A percentile compares a stretch with the other conserved stretches of the same genome.
Evolutionary conservation across 2,329 filamentous ascomycete species (phyloP).

Genomic region (Tolypocladium pustulatum): DNA sequence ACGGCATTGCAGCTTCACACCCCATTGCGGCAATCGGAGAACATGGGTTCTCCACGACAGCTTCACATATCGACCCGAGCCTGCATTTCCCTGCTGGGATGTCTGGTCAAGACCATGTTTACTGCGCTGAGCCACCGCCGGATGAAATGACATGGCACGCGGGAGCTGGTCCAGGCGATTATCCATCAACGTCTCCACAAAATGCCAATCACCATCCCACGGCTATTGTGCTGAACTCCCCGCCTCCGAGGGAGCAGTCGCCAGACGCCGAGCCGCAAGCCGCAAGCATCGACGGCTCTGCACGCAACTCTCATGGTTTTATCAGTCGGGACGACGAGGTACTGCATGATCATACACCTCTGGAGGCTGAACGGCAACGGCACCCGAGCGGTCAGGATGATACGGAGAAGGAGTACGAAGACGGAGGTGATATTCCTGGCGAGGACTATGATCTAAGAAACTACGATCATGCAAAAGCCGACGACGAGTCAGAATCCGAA

Average conservation of each 20-base stretch:
- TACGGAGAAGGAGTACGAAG: constrained; percentile 12
- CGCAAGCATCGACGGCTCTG: neutral
- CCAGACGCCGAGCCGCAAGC: neutral
- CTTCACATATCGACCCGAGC: constrained; percentile 7
- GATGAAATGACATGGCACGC: neutral
- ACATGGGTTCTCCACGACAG: neutral
- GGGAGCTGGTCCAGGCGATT: neutral
- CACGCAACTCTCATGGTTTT: neutral
- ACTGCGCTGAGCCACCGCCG: neutral
- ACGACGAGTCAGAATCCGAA: constrained; percentile 16
- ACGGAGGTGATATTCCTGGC: constrained; percentile 17
- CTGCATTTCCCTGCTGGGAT: constrained; percentile 4
- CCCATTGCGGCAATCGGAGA: neutral
- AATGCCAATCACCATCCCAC: neutral
- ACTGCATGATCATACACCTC: neutral
- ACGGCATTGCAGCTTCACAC: neutral
- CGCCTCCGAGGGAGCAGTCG: constrained; percentile 1
- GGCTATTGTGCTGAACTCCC: neutral
- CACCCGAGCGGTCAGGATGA: constrained; percentile 1
- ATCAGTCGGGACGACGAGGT: neutral
- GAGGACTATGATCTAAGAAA: constrained; percentile 24
- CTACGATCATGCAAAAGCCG: constrained; percentile 19
- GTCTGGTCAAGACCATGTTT: neutral
- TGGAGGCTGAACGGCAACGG: neutral
- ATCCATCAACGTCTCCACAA: neutral